Base-by-base conservation (phyloP, 805 yeast genomes). In the Barnettozyma sucrosica region DNA sequence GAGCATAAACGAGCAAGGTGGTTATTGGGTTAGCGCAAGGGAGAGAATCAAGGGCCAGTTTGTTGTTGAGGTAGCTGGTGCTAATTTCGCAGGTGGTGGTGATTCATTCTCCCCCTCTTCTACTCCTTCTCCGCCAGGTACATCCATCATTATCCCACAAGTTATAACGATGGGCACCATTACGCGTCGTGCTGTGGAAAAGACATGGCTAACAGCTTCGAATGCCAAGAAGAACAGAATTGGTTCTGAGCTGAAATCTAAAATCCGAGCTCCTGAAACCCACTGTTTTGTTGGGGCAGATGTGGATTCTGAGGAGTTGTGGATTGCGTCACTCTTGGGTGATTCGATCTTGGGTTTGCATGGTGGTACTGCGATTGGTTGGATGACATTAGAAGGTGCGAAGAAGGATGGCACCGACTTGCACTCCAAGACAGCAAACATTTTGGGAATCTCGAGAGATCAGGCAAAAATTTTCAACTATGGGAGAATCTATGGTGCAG, bases 321-420 rank as follows among this genome's bases (percentile, higher is more conserved):
- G 99, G 99, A 93, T 93, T 55, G 99, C 99, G 0, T 85, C 97
- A 18, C 68, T 95, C 21, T 82, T 92, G 28, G 97, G 99, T 3
- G 99, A 93, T 63, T 83, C 98, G 0, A 79, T 83, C 45, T 88
- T 92, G 66, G 79, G 83, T 30, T 69, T 86, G 21, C 99, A 93
- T 64, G 99, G 99, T 6, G 95, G 95, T 13, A 89, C 98, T 0
- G 96, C 98, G 0, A 76, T 95, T 46, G 97, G 98, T 0, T 95
- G 99, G 99, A 95, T 93, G 99, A 90, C 97, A 2, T 72, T 93
- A 47, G 99, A 93, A 69, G 99, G 99, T 18, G 81, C 92, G 4
- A 93, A 93, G 66, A 73, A 70, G 48, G 92, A 85, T 46, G 95
- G 93, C 5, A 95, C 99, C 0, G 99, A 93, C 67, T 68, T 95